Percentiles rank a stretch among this genome's conserved stretches.
Evolutionary conservation across 495 filamentous ascomycete species (phyloP).

Genomic region (Pseudomonodictys pantanalensis): DNA sequence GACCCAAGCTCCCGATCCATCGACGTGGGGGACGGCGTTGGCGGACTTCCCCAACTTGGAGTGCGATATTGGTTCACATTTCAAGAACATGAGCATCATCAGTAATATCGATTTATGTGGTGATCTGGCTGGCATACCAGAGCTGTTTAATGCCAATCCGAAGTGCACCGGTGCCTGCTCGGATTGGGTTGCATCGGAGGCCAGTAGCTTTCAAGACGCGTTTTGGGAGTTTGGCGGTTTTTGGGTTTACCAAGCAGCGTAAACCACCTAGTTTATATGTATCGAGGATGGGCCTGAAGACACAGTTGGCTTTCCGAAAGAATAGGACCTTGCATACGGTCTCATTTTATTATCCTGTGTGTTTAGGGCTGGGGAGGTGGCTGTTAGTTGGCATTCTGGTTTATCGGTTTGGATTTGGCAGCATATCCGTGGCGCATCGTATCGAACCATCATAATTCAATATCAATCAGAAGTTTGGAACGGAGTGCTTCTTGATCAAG

Average conservation of each 20-base stretch:
- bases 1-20: conserved; percentile 25
- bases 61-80: conserved; percentile 31
- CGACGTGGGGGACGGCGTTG: conserved; percentile 22
- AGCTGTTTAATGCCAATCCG: conserved; percentile 27
- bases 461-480: too few relatives aligned
- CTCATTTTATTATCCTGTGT: too few relatives aligned
- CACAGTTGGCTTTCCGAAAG: too few relatives aligned
- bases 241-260: conserved; percentile 28
- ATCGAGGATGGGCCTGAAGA: too few relatives aligned
- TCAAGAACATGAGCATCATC: conserved; percentile 32
- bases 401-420: too few relatives aligned
- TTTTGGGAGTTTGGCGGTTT: conserved; percentile 51
- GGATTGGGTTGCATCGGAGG: conserved; percentile 35
- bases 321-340: too few relatives aligned
- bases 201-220: conserved; percentile 34
- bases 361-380: too few relatives aligned
- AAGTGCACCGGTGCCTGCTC: conserved; percentile 31
- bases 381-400: too few relatives aligned
- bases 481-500: too few relatives aligned
- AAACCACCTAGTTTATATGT: too few relatives aligned
- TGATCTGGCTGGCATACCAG: conserved; percentile 32
- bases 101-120: conserved; percentile 38
- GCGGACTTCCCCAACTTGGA: conserved; percentile 37
- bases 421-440: too few relatives aligned
- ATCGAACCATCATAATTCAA: too few relatives aligned